Evolutionary conservation across 306 rosid species (phyloP).

Genomic region (Bauhinia variegata): DNA sequence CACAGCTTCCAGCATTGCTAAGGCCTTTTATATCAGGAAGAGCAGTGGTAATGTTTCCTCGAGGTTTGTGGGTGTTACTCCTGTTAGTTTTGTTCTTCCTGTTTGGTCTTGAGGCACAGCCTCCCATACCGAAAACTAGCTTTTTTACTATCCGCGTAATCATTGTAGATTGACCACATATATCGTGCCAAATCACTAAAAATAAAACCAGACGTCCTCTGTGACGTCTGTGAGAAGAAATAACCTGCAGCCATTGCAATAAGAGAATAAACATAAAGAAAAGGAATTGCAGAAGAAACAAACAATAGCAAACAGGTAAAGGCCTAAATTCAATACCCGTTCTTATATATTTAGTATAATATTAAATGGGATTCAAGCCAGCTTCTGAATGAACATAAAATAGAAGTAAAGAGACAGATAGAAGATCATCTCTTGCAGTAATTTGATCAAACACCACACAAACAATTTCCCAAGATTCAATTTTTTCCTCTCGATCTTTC

Average conservation of each 20-base stretch:
- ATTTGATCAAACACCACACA: background rate
- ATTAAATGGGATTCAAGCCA: conserved; percentile 1
- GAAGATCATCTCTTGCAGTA: background rate
- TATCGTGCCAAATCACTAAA: background rate
- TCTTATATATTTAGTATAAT: background rate
- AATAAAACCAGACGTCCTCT: conserved; percentile 4
- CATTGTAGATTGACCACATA: background rate
- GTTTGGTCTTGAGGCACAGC: conserved; percentile 65
- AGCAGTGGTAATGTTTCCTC: conserved; percentile 44
- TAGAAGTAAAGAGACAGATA: background rate
- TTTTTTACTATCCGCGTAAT: conserved; percentile 42
- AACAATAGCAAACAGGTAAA: background rate
- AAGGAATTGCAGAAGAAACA: conserved; percentile 27
- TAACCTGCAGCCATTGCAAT: conserved; percentile 34
- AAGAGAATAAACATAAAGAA: conserved; percentile 15
- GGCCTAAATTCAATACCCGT: background rate
- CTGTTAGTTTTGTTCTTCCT: conserved; percentile 27
- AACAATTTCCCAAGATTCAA: no score
- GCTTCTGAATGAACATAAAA: background rate
- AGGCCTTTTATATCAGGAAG: conserved; percentile 51
- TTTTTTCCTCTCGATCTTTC: background rate
- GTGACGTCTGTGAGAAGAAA: conserved; percentile 20
- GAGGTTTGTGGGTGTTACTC: conserved; percentile 45
- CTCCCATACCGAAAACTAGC: conserved; percentile 55
- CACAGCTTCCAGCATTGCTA: conserved; percentile 51